Percentiles rank a stretch among this genome's conserved stretches.
Conservation (phyloP, 306 rosid species). For the Dalbergia cultrata region DNA sequence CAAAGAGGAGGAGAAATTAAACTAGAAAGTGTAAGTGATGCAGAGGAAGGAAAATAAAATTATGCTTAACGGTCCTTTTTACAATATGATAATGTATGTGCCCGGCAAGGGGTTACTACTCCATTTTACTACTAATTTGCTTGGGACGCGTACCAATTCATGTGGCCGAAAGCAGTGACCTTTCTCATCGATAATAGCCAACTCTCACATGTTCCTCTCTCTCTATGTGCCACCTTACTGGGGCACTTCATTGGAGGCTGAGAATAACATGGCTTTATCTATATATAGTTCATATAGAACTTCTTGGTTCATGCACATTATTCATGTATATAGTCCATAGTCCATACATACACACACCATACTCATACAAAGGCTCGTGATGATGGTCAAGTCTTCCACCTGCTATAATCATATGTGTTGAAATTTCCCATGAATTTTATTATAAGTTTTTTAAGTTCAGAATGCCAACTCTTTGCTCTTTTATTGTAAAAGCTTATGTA, state of each 20-base stretch:
- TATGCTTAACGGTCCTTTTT: slow-evolving; percentile 42
- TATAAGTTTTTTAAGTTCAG: not conserved
- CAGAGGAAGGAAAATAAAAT: not conserved
- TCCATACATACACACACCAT: not conserved
- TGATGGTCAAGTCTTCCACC: not conserved
- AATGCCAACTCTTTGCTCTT: not conserved
- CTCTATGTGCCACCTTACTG: not conserved
- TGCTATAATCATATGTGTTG: not conserved
- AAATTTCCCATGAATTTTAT: not conserved
- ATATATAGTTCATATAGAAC: not conserved
- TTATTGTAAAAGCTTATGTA: not conserved
- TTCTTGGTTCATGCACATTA: slow-evolving; percentile 2
- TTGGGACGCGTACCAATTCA: slow-evolving; percentile 51
- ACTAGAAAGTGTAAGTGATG: not conserved
- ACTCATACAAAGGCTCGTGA: not conserved
- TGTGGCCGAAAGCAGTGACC: slow-evolving; percentile 51
- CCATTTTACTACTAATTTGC: slow-evolving; percentile 32
- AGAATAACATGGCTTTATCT: slow-evolving; percentile 31
- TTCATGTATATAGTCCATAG: too few species aligned
- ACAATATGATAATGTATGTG: not conserved
- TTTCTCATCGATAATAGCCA: slow-evolving; percentile 43
- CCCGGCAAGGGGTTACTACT: not conserved
- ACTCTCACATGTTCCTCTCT: slow-evolving; percentile 49
- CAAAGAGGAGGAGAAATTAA: slow-evolving; percentile 26
- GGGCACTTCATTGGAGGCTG: slow-evolving; percentile 44